A percentile compares a stretch with the other conserved stretches of the same genome.
Conservation (phyloP, 805 yeast species). For the Wickerhamomyces alni region DNA sequence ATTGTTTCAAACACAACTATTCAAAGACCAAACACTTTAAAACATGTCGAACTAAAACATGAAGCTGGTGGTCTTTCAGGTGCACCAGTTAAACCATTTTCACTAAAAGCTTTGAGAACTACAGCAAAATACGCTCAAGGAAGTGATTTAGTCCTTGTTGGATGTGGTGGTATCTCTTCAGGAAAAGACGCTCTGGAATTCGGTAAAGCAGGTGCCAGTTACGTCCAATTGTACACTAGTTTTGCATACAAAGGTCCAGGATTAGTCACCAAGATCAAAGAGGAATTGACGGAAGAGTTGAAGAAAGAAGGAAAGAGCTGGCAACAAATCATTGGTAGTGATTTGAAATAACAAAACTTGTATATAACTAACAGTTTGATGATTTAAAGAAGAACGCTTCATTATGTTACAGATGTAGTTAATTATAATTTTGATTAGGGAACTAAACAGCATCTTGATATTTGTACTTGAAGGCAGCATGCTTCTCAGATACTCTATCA, state of each 20-base stretch:
- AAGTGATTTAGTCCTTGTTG: conserved; percentile 68
- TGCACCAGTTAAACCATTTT: conserved; percentile 76
- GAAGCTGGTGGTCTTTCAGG: conserved; percentile 92
- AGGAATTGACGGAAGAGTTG: conserved; percentile 54
- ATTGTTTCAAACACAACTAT: conserved; percentile 90
- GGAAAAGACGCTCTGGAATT: conserved; percentile 89
- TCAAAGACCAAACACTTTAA: conserved; percentile 63
- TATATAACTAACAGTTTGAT: too few species aligned
- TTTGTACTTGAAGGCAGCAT: too few species aligned
- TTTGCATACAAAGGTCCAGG: conserved; percentile 95
- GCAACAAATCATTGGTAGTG: conserved; percentile 71
- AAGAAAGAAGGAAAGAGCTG: conserved; percentile 75
- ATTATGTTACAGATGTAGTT: too few species aligned
- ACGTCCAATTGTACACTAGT: conserved; percentile 80
- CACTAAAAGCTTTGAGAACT: conserved; percentile 63
- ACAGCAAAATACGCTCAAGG: conserved; percentile 76
- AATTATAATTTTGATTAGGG: too few species aligned
- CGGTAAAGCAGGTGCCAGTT: conserved; percentile 92
- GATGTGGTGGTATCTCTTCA: conserved; percentile 89
- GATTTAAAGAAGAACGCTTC: too few species aligned
- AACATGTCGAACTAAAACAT: conserved; percentile 40
- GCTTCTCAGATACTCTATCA: too few species aligned
- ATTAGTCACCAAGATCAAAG: conserved; percentile 53
- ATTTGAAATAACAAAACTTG: conserved; percentile 25
- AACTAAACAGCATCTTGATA: too few species aligned